These are phyloP conservation scores for Scenedesmus sp. DNA, from an alignment of 163 green algal species.

Conservation along the genomic window DNA sequence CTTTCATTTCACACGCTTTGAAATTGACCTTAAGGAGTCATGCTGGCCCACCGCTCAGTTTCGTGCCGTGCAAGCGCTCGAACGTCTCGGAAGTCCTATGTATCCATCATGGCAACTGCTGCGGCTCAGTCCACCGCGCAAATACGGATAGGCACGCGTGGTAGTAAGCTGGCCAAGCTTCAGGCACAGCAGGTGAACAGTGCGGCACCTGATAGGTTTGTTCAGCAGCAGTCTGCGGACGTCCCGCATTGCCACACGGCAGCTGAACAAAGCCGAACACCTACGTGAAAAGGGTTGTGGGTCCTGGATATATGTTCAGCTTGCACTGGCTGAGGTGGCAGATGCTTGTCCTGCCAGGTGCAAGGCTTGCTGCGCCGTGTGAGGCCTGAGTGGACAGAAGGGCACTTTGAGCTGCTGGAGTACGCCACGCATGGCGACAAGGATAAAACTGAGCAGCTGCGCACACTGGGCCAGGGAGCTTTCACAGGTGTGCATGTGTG, in stretches of 20 bases:
- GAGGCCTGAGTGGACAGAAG: conserved; percentile 25
- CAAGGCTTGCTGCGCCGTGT: conserved; percentile 15
- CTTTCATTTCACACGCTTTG: neutral
- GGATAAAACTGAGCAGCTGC: conserved; percentile 14
- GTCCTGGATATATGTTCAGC: neutral
- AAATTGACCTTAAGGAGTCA: neutral
- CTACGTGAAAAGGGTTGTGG: too few relatives aligned
- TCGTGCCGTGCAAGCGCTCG: neutral
- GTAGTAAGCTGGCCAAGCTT: conserved; percentile 32
- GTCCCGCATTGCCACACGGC: neutral
- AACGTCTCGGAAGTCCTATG: conserved; percentile 4
- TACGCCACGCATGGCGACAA: conserved; percentile 46
- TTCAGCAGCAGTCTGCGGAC: neutral
- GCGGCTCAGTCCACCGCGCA: neutral
- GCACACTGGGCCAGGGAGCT: conserved; percentile 54
- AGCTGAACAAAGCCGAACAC: neutral
- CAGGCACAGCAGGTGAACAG: conserved; percentile 39
- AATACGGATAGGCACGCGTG: conserved; percentile 32
- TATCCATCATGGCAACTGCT: neutral
- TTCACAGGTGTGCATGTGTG: conserved; percentile 45
- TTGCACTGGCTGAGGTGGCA: neutral
- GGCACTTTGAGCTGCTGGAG: neutral
- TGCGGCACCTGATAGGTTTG: neutral
- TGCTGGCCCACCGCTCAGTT: neutral
- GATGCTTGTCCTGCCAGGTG: conserved; percentile 13